These are phyloP conservation scores for Sarcomyxa edulis DNA, from an alignment of 768 basidiomycete species.

Conservation along the genomic window DNA sequence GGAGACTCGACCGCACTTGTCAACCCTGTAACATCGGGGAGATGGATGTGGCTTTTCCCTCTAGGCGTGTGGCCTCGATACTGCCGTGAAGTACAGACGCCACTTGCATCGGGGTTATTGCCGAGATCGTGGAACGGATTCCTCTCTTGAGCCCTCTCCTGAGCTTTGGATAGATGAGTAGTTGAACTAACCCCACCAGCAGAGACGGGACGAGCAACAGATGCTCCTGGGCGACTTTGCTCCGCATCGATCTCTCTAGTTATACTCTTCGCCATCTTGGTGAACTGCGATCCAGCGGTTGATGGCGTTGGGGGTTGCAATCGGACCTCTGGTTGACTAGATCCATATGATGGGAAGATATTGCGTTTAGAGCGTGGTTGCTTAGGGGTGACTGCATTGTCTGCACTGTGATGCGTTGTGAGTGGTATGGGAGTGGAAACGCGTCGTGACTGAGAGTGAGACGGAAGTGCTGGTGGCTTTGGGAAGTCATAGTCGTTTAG, in stretches of 20 bases:
- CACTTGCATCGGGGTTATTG: conserved; percentile 21
- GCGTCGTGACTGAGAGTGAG: background rate
- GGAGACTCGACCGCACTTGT: conserved; percentile 77
- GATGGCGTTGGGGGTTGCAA: conserved; percentile 62
- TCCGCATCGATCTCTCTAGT: conserved; percentile 49
- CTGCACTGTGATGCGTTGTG: too few relatives aligned
- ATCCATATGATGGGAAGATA: conserved; percentile 19
- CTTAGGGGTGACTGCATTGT: conserved; percentile 2
- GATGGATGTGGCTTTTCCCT: conserved; percentile 18
- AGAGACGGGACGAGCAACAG: too few relatives aligned
- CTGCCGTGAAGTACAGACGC: conserved; percentile 8
- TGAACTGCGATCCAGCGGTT: conserved; percentile 49
- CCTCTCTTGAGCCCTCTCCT: conserved; percentile 7
- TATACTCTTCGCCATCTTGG: conserved; percentile 51
- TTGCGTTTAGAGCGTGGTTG: conserved; percentile 17
- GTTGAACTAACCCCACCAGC: too few relatives aligned
- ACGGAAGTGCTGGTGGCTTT: background rate
- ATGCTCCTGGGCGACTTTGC: conserved; percentile 12
- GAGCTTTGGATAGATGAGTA: background rate
- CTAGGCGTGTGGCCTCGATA: conserved; percentile 15
- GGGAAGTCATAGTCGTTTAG: background rate
- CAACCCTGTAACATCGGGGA: conserved; percentile 83
- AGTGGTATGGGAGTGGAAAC: too few relatives aligned
- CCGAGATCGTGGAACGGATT: conserved; percentile 34
- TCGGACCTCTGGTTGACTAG: conserved; percentile 43